Conservation (phyloP, 352 stramenopile genomes). For the Phytophthora citrophthora region DNA sequence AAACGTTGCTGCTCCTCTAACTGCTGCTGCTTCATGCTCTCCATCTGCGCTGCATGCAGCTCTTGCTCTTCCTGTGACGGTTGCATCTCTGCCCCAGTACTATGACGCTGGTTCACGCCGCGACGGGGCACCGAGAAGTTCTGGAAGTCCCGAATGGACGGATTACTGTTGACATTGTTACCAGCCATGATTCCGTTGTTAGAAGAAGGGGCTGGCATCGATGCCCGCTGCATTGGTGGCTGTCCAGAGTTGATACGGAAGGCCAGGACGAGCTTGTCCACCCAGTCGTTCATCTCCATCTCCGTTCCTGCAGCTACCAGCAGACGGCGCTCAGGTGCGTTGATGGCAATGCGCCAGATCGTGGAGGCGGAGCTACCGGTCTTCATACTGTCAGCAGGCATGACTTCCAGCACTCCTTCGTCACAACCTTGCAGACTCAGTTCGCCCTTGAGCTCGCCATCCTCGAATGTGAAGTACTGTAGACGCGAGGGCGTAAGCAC, state of each 20-base stretch:
- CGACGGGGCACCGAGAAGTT: constrained; percentile 73
- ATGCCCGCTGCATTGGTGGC: constrained; percentile 34
- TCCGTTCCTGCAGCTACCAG: constrained; percentile 75
- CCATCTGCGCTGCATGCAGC: constrained; percentile 25
- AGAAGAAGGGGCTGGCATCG: constrained; percentile 29
- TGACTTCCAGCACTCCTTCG: constrained; percentile 73
- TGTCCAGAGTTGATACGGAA: constrained; percentile 67
- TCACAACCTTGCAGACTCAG: constrained; percentile 71
- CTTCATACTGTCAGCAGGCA: constrained; percentile 81
- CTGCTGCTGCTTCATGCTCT: constrained; percentile 30
- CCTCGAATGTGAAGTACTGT: constrained; percentile 83
- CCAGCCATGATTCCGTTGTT: constrained; percentile 6
- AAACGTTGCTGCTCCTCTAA: constrained; percentile 27
- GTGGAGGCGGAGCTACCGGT: constrained; percentile 70
- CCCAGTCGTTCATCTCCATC: constrained; percentile 89
- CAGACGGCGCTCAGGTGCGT: constrained; percentile 60
- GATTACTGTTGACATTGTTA: constrained; percentile 20
- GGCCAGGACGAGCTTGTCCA: constrained; percentile 72
- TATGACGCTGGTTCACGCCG: constrained; percentile 47
- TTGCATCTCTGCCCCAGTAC: constrained; percentile 43
- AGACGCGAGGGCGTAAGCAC: constrained; percentile 66
- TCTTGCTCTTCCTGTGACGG: constrained; percentile 43
- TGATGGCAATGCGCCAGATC: constrained; percentile 84
- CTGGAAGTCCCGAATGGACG: constrained; percentile 76
- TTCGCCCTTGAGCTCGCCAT: constrained; percentile 77